These are phyloP conservation scores for Epichloe glyceriae DNA, from an alignment of 2,329 filamentous ascomycete species.

Conservation along the genomic window DNA sequence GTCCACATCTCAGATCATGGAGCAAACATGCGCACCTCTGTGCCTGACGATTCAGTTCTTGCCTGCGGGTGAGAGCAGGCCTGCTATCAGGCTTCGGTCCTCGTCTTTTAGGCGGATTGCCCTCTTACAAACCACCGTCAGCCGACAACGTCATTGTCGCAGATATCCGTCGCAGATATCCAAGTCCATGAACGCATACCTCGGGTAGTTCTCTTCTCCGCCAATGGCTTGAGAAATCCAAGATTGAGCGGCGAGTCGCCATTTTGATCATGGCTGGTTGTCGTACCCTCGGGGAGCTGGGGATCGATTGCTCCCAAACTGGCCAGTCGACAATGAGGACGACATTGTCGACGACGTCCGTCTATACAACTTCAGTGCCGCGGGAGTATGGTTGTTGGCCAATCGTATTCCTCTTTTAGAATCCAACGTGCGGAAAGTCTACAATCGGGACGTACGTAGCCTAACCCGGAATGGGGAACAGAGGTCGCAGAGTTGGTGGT, in stretches of 20 bases:
- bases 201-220: slow-evolving; percentile 66
- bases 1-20: background rate
- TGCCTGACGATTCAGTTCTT: slow-evolving; percentile 90
- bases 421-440: background rate
- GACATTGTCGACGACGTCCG: slow-evolving; percentile 1
- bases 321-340: slow-evolving; percentile 33
- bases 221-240: slow-evolving; percentile 52
- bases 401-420: background rate
- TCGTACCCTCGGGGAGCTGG: slow-evolving; percentile 13
- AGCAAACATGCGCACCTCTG: slow-evolving; percentile 56
- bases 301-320: slow-evolving; percentile 16
- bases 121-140: slow-evolving; percentile 40
- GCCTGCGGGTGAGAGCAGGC: slow-evolving; percentile 78
- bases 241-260: slow-evolving; percentile 37
- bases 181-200: slow-evolving; percentile 31
- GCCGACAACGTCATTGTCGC: background rate
- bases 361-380: background rate
- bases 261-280: slow-evolving; percentile 23
- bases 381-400: background rate
- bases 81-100: slow-evolving; percentile 96
- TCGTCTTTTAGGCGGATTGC: slow-evolving; percentile 73
- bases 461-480: background rate
- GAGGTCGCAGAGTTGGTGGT: background rate
- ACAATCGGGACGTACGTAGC: background rate
- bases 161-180: too few species aligned